Evolutionary conservation across 2,329 filamentous ascomycete genomes (phyloP).

Genomic region (Verticillium nonalfalfae): DNA sequence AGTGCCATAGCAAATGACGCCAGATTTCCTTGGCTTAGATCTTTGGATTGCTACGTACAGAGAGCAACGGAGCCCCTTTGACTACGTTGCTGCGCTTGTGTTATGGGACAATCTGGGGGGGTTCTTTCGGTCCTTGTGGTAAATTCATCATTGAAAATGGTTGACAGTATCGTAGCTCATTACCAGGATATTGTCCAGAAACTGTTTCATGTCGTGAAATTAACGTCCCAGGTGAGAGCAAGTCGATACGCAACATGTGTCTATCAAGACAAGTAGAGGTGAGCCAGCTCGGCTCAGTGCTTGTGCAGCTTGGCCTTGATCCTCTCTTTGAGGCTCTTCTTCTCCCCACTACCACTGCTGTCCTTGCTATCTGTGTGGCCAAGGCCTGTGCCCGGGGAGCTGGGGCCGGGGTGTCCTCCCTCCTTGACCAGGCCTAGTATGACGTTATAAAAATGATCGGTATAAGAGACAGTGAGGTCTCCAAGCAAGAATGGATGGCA

Average conservation of each 20-base stretch:
- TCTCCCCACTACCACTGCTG: slow-evolving; percentile 25
- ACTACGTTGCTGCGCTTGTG: no score
- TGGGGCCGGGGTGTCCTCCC: slow-evolving; percentile 28
- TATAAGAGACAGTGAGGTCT: neutral
- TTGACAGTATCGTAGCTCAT: neutral
- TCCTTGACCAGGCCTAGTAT: slow-evolving; percentile 43
- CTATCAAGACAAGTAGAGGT: neutral
- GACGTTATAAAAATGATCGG: slow-evolving; percentile 3
- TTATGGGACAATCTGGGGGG: no score
- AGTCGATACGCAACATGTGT: neutral
- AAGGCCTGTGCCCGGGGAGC: slow-evolving; percentile 13
- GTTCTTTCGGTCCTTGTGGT: no score
- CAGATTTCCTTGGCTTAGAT: neutral
- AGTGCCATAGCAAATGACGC: neutral
- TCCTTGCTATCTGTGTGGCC: slow-evolving; percentile 23
- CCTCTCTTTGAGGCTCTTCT: slow-evolving; percentile 53
- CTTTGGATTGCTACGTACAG: neutral
- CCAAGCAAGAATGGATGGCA: neutral
- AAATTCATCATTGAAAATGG: neutral
- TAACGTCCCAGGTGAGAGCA: neutral
- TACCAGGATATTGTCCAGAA: neutral
- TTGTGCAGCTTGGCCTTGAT: slow-evolving; percentile 64
- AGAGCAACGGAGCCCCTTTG: neutral
- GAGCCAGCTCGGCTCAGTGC: slow-evolving; percentile 19
- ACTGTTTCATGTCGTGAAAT: neutral